phyloP scores from a whole-genome alignment of 1,284 basidiomycete genomes.

The Vanrija sp. region DNA sequence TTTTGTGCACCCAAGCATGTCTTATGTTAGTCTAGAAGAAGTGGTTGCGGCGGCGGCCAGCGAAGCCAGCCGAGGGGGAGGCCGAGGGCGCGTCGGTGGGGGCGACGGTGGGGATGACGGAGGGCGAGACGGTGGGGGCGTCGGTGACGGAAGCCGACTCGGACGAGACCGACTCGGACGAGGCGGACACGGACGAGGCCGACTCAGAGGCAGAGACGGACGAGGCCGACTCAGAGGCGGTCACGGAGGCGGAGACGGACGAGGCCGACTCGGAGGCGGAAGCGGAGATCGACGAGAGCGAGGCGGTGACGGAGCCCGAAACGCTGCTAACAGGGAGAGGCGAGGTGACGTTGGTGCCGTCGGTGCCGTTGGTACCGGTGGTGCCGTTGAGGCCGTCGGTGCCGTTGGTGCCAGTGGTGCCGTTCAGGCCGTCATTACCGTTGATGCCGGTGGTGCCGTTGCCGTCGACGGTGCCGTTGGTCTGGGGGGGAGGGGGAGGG shows the following conservation, averaged over 20 bases:
- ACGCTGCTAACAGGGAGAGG: background rate
- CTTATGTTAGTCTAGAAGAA: too few species aligned
- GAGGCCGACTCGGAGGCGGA: background rate
- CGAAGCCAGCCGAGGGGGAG: background rate
- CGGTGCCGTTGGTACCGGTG: slow-evolving; percentile 17
- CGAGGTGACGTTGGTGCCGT: background rate
- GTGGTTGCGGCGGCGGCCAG: too few species aligned
- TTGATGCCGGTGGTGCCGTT: slow-evolving; percentile 9
- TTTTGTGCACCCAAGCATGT: too few species aligned
- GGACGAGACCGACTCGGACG: background rate
- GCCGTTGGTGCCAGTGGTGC: background rate
- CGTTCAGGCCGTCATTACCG: background rate
- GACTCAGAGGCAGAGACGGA: background rate
- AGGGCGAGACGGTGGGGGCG: background rate
- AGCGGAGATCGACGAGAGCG: background rate
- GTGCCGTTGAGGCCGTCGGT: slow-evolving; percentile 7
- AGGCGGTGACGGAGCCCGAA: background rate
- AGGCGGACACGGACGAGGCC: background rate
- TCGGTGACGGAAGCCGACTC: background rate
- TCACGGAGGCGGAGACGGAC: background rate
- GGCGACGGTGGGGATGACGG: background rate
- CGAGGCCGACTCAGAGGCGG: background rate
- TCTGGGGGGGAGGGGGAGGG: background rate
- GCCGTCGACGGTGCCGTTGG: slow-evolving; percentile 15
- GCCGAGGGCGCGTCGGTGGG: background rate